Base-by-base conservation (phyloP, 129 eudicot genomes). In the Smallanthus sonchifolius region DNA sequence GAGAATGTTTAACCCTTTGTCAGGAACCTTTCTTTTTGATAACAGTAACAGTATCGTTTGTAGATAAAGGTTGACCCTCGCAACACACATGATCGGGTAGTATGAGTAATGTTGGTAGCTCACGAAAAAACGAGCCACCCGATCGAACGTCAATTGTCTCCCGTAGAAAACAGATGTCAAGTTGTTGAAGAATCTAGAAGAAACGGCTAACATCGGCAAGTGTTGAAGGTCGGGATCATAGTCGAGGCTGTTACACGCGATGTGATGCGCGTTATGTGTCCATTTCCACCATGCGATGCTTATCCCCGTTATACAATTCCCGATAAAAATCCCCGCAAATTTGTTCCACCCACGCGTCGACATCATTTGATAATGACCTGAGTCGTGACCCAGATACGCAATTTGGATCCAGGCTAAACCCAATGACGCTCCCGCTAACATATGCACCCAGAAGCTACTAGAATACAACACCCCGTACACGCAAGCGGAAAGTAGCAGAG, bases 201-300 rank as follows among this genome's bases (percentile, higher is more conserved):
- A 80, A 9, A 80, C 84, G 0, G 84, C 84, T 10, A 80, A 24
- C 80, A 80, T 61, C 0, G 84, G 84, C 20, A 80, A 35, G 38
- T 80, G 84, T 64, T 80, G 84, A 32, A 80, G 66, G 9, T 80
- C 84, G 8, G 84, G 84, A 39, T 80, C 84, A 38, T 80, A 80
- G 69, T 80, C 84, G 14, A 80, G 80, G 43, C 77, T 68, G 51
- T 80, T 80, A 69, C 84, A 75, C n/a, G 84, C 84, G n/a, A 80
- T 75, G 66, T 80, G 84, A 35, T 80, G 84, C 0, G 84, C 84
- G 2, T 80, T 80, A 43, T 80, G 84, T 6, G 84, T 80, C 84
- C 84, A 80, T 51, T 80, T 80, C 84, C 84, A 80, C 84, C 84
- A 80, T 2, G 84, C 84, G 38, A 80, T 80, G 47, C 84, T 80